phyloP scores from a whole-genome alignment of 108 stramenopile genomes.

The Nannochloropsis oceanica region DNA sequence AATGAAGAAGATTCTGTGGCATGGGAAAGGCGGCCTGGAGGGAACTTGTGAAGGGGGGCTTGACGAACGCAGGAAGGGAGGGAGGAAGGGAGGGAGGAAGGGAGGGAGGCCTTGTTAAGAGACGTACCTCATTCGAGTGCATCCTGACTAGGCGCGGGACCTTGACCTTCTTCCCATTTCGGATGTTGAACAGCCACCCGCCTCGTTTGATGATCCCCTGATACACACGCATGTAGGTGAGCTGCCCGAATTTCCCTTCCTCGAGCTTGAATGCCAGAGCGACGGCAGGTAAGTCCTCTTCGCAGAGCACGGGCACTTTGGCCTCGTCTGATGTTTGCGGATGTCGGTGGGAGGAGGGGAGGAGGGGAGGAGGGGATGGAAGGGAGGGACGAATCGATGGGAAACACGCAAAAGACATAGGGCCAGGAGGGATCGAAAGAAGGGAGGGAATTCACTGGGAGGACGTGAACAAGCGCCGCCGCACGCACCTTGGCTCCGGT shows the following conservation, averaged over 20 bases:
- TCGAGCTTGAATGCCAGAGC: slow-evolving; percentile 98
- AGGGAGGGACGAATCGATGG: slow-evolving; percentile 38
- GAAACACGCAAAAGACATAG: background rate
- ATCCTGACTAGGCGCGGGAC: slow-evolving; percentile 91
- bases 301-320: slow-evolving; percentile 21
- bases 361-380: slow-evolving; percentile 12
- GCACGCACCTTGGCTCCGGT: slow-evolving; percentile 33
- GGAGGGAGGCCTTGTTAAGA: background rate
- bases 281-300: slow-evolving; percentile 58
- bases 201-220: slow-evolving; percentile 81
- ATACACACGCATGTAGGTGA: slow-evolving; percentile 96
- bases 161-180: slow-evolving; percentile 70
- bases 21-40: too few species aligned
- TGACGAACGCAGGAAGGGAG: background rate
- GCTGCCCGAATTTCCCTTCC: slow-evolving; percentile 89
- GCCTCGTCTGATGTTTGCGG: background rate
- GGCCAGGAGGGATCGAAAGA: background rate
- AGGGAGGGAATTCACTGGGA: background rate
- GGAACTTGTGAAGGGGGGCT: too few species aligned
- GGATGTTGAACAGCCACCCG: slow-evolving; percentile 60
- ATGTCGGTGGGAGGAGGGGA: slow-evolving; percentile 19
- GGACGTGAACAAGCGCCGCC: background rate
- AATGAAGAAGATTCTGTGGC: too few species aligned
- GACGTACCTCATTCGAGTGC: slow-evolving; percentile 97
- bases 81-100: background rate